phyloP scores from a whole-genome alignment of 2,329 filamentous ascomycete genomes.

The Hyphodiscus sp. region DNA sequence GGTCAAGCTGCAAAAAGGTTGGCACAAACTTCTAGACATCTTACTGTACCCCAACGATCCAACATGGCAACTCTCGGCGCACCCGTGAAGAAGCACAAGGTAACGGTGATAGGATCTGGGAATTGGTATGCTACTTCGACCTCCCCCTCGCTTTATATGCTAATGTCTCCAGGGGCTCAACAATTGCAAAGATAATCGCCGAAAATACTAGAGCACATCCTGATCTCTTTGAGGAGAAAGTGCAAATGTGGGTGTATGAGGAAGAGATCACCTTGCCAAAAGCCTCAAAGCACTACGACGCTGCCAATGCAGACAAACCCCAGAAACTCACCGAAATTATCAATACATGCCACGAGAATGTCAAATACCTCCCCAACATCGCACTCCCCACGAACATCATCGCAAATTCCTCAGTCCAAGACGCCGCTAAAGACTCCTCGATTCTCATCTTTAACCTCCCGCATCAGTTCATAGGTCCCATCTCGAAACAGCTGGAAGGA shows the following conservation, averaged over 20 bases:
- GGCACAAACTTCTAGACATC: conserved; percentile 16
- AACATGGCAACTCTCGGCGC: conserved; percentile 36
- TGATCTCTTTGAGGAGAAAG: conserved; percentile 76
- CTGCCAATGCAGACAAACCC: conserved; percentile 51
- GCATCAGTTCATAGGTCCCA: conserved; percentile 88
- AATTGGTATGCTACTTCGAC: conserved; percentile 64
- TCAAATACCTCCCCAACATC: conserved; percentile 95
- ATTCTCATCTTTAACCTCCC: conserved; percentile 95
- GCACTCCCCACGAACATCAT: conserved; percentile 74
- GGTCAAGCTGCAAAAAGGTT: conserved; percentile 16
- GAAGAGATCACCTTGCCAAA: conserved; percentile 74
- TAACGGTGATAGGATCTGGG: conserved; percentile 89
- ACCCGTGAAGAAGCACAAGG: conserved; percentile 73
- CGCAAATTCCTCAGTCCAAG: conserved; percentile 73
- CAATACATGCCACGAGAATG: conserved; percentile 89
- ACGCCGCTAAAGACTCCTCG: conserved; percentile 75
- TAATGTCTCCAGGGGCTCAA: conserved; percentile 66
- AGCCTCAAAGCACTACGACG: conserved; percentile 66
- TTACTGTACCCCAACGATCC: conserved; percentile 13
- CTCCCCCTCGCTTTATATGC: background rate
- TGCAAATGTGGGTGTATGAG: conserved; percentile 99
- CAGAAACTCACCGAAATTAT: conserved; percentile 89
- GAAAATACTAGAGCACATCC: conserved; percentile 79
- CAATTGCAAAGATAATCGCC: conserved; percentile 93
- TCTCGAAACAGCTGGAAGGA: conserved; percentile 77